phyloP scores from a whole-genome alignment of 352 stramenopile species.

The Pythium sukuiense region DNA sequence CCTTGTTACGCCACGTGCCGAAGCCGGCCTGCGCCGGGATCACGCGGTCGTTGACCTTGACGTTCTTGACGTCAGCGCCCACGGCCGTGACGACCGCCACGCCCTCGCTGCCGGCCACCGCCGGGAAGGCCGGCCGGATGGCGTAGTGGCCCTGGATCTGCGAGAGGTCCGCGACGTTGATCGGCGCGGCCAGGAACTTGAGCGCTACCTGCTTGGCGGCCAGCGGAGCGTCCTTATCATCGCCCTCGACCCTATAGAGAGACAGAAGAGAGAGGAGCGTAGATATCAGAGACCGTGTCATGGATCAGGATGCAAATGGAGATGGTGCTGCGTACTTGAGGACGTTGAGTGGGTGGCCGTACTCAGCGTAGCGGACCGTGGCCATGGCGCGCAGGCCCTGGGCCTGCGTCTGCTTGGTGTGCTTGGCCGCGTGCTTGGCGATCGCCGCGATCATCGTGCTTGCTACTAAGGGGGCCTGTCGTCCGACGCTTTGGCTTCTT shows the following conservation, averaged over 20 bases:
- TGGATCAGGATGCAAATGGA: not conserved
- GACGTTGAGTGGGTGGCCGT: conserved; percentile 66
- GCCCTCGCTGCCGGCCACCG: conserved; percentile 83
- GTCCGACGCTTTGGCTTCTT: conserved; percentile 1
- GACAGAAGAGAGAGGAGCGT: not conserved
- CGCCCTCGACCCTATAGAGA: conserved; percentile 48
- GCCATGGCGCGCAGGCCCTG: conserved; percentile 56
- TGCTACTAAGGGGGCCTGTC: too few species aligned
- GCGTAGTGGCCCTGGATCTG: conserved; percentile 88
- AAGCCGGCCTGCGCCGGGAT: conserved; percentile 71
- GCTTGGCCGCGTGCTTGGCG: conserved; percentile 46
- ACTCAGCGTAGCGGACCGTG: conserved; percentile 73
- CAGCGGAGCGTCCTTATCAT: conserved; percentile 58
- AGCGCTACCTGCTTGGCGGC: conserved; percentile 71
- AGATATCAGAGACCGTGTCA: too few species aligned
- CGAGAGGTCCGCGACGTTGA: conserved; percentile 88
- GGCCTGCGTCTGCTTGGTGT: conserved; percentile 25
- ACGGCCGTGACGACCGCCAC: conserved; percentile 86
- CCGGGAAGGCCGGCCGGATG: conserved; percentile 74
- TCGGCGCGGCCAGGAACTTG: conserved; percentile 88
- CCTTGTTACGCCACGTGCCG: conserved; percentile 77
- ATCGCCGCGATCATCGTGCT: conserved; percentile 56
- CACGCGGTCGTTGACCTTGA: conserved; percentile 88
- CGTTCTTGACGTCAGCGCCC: conserved; percentile 70
- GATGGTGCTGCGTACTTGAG: conserved; percentile 37